Evolutionary conservation across 1,284 basidiomycete genomes (phyloP).

Genomic region (Leccinum subspadiceum): DNA sequence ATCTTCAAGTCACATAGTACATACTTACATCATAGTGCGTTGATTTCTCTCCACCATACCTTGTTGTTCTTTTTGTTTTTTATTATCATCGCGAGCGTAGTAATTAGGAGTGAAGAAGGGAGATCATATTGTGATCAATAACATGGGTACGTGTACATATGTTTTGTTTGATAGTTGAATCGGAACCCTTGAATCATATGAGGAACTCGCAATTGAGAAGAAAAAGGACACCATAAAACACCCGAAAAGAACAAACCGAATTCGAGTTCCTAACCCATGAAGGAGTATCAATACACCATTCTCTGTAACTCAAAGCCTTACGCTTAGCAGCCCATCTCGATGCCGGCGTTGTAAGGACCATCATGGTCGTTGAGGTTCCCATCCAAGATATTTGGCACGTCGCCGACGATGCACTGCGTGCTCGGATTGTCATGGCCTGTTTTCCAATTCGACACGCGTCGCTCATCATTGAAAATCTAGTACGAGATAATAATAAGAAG

Average conservation of each 20-base stretch:
- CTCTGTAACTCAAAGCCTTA: not conserved
- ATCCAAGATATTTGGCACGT: constrained; percentile 44
- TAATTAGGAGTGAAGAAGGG: too few relatives aligned
- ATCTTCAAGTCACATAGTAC: too few relatives aligned
- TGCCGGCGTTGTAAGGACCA: not conserved
- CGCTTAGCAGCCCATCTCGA: not conserved
- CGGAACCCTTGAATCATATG: not conserved
- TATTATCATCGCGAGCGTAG: too few relatives aligned
- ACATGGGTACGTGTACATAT: too few relatives aligned
- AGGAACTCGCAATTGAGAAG: not conserved
- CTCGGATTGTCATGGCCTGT: constrained; percentile 58
- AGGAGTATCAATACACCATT: not conserved
- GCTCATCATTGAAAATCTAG: not conserved
- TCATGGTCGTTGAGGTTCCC: constrained; percentile 21
- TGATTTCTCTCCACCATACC: too few relatives aligned
- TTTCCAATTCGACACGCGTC: not conserved
- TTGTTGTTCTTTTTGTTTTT: too few relatives aligned
- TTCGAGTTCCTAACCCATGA: not conserved
- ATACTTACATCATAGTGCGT: too few relatives aligned
- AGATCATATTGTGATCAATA: too few relatives aligned
- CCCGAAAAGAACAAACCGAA: not conserved
- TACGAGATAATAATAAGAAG: not conserved
- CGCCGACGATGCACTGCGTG: constrained; percentile 51
- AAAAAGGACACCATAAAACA: not conserved
- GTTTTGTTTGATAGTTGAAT: not conserved